These are phyloP conservation scores for Hanseniaspora hatyaiensis DNA, from an alignment of 805 yeast species.

Conservation along the genomic window DNA sequence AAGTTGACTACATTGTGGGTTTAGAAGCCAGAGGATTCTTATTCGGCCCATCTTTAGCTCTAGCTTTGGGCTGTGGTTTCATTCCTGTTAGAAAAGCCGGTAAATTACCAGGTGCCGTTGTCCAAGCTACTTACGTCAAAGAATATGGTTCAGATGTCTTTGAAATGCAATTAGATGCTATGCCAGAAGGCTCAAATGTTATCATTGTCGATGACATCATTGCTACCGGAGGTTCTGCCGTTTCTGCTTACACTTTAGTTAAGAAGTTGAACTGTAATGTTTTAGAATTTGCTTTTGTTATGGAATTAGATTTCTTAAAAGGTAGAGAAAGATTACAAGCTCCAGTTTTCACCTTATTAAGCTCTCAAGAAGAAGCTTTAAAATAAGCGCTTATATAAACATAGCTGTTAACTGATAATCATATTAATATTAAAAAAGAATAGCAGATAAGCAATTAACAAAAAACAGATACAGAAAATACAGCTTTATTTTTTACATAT, in stretches of 20 bases:
- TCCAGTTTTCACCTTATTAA: slow-evolving; percentile 78
- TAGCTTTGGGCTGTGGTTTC: slow-evolving; percentile 79
- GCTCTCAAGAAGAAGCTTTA: slow-evolving; percentile 58
- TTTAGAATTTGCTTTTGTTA: slow-evolving; percentile 71
- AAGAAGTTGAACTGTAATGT: slow-evolving; percentile 55
- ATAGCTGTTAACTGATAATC: no score
- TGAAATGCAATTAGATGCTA: slow-evolving; percentile 74
- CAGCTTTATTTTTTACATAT: no score
- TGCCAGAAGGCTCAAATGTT: slow-evolving; percentile 70
- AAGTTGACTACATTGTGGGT: slow-evolving; percentile 84
- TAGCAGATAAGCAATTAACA: background rate
- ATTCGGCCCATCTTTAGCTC: slow-evolving; percentile 90
- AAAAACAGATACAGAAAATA: no score
- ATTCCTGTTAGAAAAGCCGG: slow-evolving; percentile 94
- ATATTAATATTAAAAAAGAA: no score
- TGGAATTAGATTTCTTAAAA: slow-evolving; percentile 89
- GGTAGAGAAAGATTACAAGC: slow-evolving; percentile 82
- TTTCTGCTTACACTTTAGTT: slow-evolving; percentile 82
- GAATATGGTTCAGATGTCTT: slow-evolving; percentile 88
- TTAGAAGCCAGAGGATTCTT: slow-evolving; percentile 94
- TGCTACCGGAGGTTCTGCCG: slow-evolving; percentile 96
- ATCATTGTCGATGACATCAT: slow-evolving; percentile 89
- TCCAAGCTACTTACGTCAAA: slow-evolving; percentile 62
- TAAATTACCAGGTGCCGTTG: slow-evolving; percentile 80
- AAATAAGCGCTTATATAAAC: slow-evolving; percentile 20